A percentile compares a stretch with the other conserved stretches of the same genome.
Evolutionary conservation across 768 basidiomycete species (phyloP).

Genomic region (Auriculariales sp.): DNA sequence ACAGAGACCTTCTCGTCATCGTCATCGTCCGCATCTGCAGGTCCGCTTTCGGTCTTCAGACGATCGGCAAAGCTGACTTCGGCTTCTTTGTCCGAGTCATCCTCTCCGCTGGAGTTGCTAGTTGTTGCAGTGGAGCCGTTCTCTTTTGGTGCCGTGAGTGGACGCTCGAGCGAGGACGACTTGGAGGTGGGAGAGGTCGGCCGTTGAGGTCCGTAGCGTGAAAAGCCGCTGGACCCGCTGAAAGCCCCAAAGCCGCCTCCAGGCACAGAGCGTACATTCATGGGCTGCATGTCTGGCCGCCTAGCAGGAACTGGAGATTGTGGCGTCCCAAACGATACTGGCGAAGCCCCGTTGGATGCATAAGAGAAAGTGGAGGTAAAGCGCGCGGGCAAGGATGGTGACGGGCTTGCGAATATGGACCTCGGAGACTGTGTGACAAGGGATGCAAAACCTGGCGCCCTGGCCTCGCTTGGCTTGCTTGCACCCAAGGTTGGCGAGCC

Average conservation of each 20-base stretch:
- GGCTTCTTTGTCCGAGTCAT: neutral
- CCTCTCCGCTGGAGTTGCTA: neutral
- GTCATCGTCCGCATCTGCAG: constrained; percentile 31
- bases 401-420: neutral
- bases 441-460: too few relatives aligned
- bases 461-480: neutral
- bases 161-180: neutral
- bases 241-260: neutral
- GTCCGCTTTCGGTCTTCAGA: constrained; percentile 14
- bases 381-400: neutral
- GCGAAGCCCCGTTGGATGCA: neutral
- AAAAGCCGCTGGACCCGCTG: neutral
- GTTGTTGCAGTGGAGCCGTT: neutral
- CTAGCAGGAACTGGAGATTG: neutral
- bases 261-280: neutral
- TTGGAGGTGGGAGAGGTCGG: neutral
- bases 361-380: neutral
- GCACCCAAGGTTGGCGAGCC: neutral
- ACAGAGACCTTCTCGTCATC: constrained; percentile 28
- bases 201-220: neutral
- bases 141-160: neutral
- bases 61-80: neutral
- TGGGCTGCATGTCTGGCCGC: neutral
- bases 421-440: neutral
- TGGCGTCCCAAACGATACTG: neutral